phyloP scores from a whole-genome alignment of 1,284 basidiomycete genomes.

The Wallemia mellicola region DNA sequence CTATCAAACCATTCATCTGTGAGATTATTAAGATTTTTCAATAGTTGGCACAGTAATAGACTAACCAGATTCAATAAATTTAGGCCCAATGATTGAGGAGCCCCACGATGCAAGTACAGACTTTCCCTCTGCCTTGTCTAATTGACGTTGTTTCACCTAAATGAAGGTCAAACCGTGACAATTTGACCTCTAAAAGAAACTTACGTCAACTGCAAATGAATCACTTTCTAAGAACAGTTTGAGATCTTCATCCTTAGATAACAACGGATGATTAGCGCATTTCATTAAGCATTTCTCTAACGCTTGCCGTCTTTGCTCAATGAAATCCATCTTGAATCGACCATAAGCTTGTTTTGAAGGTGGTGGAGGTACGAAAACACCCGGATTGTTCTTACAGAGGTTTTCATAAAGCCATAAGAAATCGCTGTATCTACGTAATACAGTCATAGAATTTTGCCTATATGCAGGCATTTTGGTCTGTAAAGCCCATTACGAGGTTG shows the following conservation, averaged over 20 bases:
- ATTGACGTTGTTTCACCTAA: constrained; percentile 13
- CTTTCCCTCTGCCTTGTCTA: constrained; percentile 5
- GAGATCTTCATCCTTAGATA: constrained; percentile 54
- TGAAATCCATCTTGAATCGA: constrained; percentile 61
- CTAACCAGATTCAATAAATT: constrained; percentile 79
- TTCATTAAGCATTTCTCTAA: constrained; percentile 72
- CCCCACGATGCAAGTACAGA: background rate
- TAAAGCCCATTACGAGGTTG: background rate
- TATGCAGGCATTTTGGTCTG: constrained; percentile 57
- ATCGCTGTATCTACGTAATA: constrained; percentile 79
- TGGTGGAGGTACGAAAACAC: constrained; percentile 81
- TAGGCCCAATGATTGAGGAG: constrained; percentile 32
- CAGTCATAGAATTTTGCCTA: constrained; percentile 53
- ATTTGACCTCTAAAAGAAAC: constrained; percentile 13
- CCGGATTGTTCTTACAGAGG: constrained; percentile 69
- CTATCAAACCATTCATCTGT: constrained; percentile 60
- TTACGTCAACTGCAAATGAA: constrained; percentile 45
- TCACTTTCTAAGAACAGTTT: constrained; percentile 66
- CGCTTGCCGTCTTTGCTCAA: constrained; percentile 47
- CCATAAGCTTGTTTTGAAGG: constrained; percentile 85
- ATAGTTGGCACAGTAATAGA: constrained; percentile 16
- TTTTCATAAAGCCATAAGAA: constrained; percentile 91
- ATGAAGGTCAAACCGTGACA: constrained; percentile 2
- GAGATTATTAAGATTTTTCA: background rate
- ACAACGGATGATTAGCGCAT: constrained; percentile 56